These are phyloP conservation scores for Kwoniella botswanensis DNA, from an alignment of 768 basidiomycete species.

Conservation along the genomic window DNA sequence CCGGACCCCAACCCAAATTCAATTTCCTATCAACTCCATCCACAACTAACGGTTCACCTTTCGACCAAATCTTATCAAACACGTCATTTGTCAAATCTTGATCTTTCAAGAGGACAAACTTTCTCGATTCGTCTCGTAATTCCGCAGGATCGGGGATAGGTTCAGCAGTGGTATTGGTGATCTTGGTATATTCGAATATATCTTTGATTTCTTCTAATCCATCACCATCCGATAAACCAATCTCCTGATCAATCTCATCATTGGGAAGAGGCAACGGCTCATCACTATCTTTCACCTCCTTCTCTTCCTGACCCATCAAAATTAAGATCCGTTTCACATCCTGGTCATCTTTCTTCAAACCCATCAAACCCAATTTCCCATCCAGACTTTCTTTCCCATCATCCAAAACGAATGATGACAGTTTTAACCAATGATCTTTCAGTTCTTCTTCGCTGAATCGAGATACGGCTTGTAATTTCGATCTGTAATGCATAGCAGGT, in stretches of 20 bases:
- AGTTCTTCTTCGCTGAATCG: constrained; percentile 73
- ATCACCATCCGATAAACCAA: not conserved
- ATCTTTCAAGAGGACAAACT: constrained; percentile 63
- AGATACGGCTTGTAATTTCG: constrained; percentile 74
- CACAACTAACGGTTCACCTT: constrained; percentile 79
- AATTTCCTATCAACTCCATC: constrained; percentile 70
- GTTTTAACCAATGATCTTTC: constrained; percentile 68
- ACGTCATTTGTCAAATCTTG: constrained; percentile 65
- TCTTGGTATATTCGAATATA: constrained; percentile 26
- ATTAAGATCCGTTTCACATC: constrained; percentile 11
- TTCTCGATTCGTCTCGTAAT: constrained; percentile 61
- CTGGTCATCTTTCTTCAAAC: constrained; percentile 21
- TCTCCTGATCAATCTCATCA: not conserved
- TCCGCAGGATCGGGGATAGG: constrained; percentile 49
- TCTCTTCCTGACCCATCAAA: not conserved
- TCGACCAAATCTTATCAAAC: constrained; percentile 74
- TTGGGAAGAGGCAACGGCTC: not conserved
- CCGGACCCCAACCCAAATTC: constrained; percentile 76
- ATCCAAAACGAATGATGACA: constrained; percentile 65
- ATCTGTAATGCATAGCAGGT: constrained; percentile 33
- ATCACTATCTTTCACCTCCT: not conserved
- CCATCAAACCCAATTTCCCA: constrained; percentile 16
- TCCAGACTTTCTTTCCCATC: constrained; percentile 2
- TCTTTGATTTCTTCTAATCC: not conserved
- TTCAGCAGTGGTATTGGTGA: constrained; percentile 23